A percentile compares a stretch with the other conserved stretches of the same genome.
Conservation (phyloP, 2,329 filamentous ascomycete species). For the Calycina marina region DNA sequence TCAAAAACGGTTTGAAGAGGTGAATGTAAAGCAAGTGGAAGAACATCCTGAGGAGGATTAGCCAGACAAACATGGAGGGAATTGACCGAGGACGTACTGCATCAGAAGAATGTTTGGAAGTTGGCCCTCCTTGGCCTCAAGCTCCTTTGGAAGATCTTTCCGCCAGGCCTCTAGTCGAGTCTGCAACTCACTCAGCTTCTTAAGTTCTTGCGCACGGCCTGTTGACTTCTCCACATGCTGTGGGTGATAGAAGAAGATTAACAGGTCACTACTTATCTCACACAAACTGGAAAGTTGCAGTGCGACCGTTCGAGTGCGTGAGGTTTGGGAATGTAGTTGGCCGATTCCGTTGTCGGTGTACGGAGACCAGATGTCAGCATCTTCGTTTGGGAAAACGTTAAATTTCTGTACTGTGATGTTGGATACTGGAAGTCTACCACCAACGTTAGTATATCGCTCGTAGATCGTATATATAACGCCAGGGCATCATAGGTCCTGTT, state of each 20-base stretch:
- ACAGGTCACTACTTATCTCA: slow-evolving; percentile 84
- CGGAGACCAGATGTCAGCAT: slow-evolving; percentile 72
- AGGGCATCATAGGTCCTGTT: too few species aligned
- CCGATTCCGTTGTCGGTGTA: slow-evolving; percentile 76
- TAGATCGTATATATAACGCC: too few species aligned
- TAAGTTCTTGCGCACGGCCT: slow-evolving; percentile 72
- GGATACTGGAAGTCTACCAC: slow-evolving; percentile 59
- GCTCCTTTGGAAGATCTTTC: slow-evolving; percentile 65
- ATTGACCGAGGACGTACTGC: slow-evolving; percentile 51
- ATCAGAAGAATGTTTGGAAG: slow-evolving; percentile 65
- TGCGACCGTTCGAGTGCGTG: slow-evolving; percentile 67
- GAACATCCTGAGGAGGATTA: slow-evolving; percentile 61
- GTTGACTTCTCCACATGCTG: slow-evolving; percentile 45
- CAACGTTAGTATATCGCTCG: too few species aligned
- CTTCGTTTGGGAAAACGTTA: slow-evolving; percentile 81
- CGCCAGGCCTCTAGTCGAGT: slow-evolving; percentile 83
- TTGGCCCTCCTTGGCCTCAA: slow-evolving; percentile 81
- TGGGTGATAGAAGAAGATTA: slow-evolving; percentile 85
- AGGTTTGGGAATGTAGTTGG: slow-evolving; percentile 59
- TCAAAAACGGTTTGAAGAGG: slow-evolving; percentile 86
- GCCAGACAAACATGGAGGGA: slow-evolving; percentile 2
- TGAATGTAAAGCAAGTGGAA: slow-evolving; percentile 93
- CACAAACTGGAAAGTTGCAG: slow-evolving; percentile 72
- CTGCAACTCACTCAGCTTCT: slow-evolving; percentile 84
- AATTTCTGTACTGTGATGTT: slow-evolving; percentile 77